phyloP scores from a whole-genome alignment of 2,329 filamentous ascomycete species.

The Fusarium decemcellulare region DNA sequence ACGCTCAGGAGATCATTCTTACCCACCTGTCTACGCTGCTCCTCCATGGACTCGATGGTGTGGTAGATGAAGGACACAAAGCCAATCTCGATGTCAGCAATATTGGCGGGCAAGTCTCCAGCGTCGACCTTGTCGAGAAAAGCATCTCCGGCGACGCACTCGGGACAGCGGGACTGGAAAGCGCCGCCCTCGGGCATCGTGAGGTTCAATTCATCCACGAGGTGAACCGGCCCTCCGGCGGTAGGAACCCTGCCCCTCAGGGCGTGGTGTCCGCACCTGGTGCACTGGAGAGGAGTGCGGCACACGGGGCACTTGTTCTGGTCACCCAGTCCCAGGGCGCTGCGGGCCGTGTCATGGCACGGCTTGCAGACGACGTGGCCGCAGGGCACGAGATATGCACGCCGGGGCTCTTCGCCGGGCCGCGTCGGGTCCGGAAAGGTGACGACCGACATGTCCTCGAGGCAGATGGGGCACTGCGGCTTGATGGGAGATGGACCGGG shows the following conservation, averaged over 20 bases:
- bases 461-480: conserved; percentile 37
- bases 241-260: neutral
- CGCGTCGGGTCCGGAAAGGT: conserved; percentile 6
- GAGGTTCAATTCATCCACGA: neutral
- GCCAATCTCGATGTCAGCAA: conserved; percentile 20
- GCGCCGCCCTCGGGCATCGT: conserved; percentile 7
- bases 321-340: too few relatives aligned
- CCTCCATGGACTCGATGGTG: conserved; percentile 20
- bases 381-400: conserved; percentile 31
- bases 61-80: conserved; percentile 37
- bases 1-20: neutral
- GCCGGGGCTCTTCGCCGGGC: neutral
- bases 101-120: conserved; percentile 18
- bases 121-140: conserved; percentile 12
- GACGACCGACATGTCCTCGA: conserved; percentile 16
- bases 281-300: conserved; percentile 11
- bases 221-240: accelerated
- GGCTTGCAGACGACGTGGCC: conserved; percentile 41
- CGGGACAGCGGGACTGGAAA: conserved; percentile 11
- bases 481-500: neutral
- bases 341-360: conserved; percentile 16
- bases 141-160: conserved; percentile 21
- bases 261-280: conserved; percentile 1
- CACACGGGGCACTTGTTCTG: conserved; percentile 32
- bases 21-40: accelerated